Base-by-base conservation (phyloP, 306 rosid genomes). In the Castanopsis chinensis region DNA sequence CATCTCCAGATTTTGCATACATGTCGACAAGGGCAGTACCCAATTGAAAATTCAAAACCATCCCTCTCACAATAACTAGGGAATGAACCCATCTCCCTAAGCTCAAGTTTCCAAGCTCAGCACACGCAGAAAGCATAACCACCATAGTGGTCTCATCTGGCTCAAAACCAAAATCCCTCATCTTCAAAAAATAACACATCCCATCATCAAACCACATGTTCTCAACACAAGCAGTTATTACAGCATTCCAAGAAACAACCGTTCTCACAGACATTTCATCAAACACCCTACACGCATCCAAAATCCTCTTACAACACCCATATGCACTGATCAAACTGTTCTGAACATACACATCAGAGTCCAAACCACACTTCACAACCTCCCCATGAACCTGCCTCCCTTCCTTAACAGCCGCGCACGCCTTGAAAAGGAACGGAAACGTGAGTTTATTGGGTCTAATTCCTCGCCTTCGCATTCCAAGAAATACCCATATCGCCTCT, bases 111-210 rank as follows among this genome's bases (percentile, higher is more conserved):
- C 99, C 99, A 52, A 93, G 76, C 89, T 90, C 99, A 0, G 94
- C 86, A 81, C 88, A 88, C 1, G 86, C 89, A 19, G 92, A 83
- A 21, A 95, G 90, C 78, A 95, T 28, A 45, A 93, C 83, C 73
- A 93, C 94, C 99, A 91, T 86, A 2, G 90, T 89, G n/a, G 96
- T 93, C 85, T 92, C 90, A 20, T 95, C 97, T 1, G 93, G 91
- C 80, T 85, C 89, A 76, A 95, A 91, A 61, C 88, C 94, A 85
- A 67, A 79, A 78, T 59, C 81, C 65, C 88, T 80, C 99, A 95
- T 93, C 82, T 30, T 84, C 53, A 83, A 10, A 83, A 93, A 91
- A 81, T 87, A 90, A 70, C 37, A 74, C 74, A 95, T 72, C 18
- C 88, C 97, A 68, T 86, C 86, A n/a, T 51, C 55, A 23, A 87